A percentile compares a stretch with the other conserved stretches of the same genome.
Evolutionary conservation across 2,329 filamentous ascomycete genomes (phyloP).

Genomic region (Xylariales sp.): DNA sequence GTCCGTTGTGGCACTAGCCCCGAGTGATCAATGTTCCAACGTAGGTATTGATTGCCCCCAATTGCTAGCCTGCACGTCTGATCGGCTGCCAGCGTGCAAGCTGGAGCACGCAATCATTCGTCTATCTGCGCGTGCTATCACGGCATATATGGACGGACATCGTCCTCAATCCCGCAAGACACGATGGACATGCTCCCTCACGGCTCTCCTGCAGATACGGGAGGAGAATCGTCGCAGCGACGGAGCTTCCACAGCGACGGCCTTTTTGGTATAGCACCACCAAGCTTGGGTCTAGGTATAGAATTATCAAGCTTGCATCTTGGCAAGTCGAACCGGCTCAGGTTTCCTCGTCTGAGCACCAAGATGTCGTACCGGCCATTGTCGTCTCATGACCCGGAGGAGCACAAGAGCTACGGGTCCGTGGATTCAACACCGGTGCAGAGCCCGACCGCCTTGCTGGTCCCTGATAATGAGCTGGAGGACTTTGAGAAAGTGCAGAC

Average conservation of each 20-base stretch:
- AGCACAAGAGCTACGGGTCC: constrained; percentile 8
- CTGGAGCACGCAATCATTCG: constrained; percentile 1
- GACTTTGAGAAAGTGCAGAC: constrained; percentile 1
- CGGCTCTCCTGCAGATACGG: neutral
- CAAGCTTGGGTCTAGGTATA: neutral
- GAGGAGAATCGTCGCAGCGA: neutral
- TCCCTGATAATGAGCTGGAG: neutral
- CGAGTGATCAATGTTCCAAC: neutral
- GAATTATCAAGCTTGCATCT: neutral
- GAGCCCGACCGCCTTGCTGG: constrained; percentile 2
- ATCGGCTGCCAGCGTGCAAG: no score
- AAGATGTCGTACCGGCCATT: constrained; percentile 6
- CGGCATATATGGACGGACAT: neutral
- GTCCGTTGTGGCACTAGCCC: no score
- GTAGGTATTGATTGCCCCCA: neutral
- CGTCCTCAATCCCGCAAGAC: neutral
- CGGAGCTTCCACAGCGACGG: neutral
- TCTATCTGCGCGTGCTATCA: neutral
- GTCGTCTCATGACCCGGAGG: constrained; percentile 5
- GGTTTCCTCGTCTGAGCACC: neutral
- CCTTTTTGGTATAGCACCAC: no score
- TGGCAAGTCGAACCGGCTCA: neutral
- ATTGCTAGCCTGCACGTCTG: no score
- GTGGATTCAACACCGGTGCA: neutral
- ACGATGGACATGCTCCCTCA: neutral